phyloP scores from a whole-genome alignment of 768 basidiomycete species.

The Tylopilus intermedius region DNA sequence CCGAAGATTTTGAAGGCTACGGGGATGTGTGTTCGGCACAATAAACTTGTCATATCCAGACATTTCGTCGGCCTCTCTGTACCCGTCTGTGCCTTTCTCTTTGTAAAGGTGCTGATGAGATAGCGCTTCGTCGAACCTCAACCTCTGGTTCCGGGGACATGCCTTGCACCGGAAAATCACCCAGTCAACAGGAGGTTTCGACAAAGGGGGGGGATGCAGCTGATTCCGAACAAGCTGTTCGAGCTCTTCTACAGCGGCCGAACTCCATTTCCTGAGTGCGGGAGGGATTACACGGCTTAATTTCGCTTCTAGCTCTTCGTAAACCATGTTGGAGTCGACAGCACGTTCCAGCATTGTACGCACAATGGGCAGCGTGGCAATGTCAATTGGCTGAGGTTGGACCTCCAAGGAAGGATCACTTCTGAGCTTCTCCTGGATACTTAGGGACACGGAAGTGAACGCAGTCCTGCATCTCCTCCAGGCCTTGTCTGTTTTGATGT shows the following conservation, averaged over 20 bases:
- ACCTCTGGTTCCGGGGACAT: neutral
- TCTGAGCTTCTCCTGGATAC: neutral
- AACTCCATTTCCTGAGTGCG: slow-evolving; percentile 7
- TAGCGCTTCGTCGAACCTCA: slow-evolving; percentile 5
- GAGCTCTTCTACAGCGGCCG: slow-evolving; percentile 7
- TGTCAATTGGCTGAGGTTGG: slow-evolving; percentile 2
- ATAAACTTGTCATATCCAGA: neutral
- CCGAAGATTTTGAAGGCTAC: slow-evolving; percentile 1
- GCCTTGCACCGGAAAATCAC: slow-evolving; percentile 12
- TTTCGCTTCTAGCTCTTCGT: neutral
- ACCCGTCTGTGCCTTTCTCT: neutral
- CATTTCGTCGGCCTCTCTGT: neutral
- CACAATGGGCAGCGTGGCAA: slow-evolving; percentile 1
- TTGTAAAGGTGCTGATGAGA: slow-evolving; percentile 8
- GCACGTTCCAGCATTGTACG: neutral
- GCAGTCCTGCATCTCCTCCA: neutral
- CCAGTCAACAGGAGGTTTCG: slow-evolving; percentile 6
- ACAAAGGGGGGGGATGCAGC: neutral
- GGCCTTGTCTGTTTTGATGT: neutral
- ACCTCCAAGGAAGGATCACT: neutral
- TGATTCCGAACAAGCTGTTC: slow-evolving; percentile 2
- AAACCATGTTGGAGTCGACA: neutral
- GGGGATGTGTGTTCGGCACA: neutral
- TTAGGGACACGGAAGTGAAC: no score
- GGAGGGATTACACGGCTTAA: neutral